A percentile compares a stretch with the other conserved stretches of the same genome.
Conservation (phyloP, 2,329 filamentous ascomycete genomes). For the Westerdykella aurantiaca region DNA sequence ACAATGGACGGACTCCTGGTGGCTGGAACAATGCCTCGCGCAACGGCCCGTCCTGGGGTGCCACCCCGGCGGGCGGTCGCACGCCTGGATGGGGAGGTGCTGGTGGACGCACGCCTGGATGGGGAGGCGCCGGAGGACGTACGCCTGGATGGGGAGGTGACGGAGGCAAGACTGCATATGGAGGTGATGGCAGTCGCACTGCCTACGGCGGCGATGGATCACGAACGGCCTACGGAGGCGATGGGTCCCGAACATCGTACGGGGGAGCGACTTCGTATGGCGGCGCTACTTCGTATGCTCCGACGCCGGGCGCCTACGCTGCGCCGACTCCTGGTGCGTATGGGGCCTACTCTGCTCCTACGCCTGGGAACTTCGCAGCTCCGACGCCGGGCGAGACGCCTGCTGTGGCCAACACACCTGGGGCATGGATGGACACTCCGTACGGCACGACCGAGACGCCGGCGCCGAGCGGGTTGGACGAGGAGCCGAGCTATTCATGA, state of each 20-base stretch:
- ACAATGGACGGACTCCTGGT: conserved; percentile 35
- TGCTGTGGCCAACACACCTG: conserved; percentile 55
- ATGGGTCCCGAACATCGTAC: conserved; percentile 36
- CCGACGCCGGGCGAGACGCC: conserved; percentile 37
- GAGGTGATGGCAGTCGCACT: conserved; percentile 38
- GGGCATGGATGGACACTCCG: conserved; percentile 50
- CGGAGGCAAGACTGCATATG: conserved; percentile 24
- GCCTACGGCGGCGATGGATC: conserved; percentile 53
- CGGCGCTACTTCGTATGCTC: conserved; percentile 29
- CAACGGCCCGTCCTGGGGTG: conserved; percentile 46
- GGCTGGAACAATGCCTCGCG: conserved; percentile 25
- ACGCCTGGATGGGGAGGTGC: conserved; percentile 42
- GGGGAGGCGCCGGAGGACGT: conserved; percentile 42
- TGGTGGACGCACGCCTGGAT: conserved; percentile 42
- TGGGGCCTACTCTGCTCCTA: conserved; percentile 34
- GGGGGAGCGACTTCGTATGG: conserved; percentile 45
- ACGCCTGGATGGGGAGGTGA: conserved; percentile 43
- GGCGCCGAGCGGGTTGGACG: conserved; percentile 29
- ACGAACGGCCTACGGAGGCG: conserved; percentile 68
- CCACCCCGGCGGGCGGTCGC: conserved; percentile 38
- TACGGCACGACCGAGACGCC: conserved; percentile 54
- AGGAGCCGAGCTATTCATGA: conserved; percentile 16
- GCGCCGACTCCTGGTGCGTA: conserved; percentile 33
- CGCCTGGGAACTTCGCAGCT: conserved; percentile 37
- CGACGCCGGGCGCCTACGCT: conserved; percentile 34